Conservation (phyloP, 495 filamentous ascomycete genomes). For the Neurospora sp. region DNA sequence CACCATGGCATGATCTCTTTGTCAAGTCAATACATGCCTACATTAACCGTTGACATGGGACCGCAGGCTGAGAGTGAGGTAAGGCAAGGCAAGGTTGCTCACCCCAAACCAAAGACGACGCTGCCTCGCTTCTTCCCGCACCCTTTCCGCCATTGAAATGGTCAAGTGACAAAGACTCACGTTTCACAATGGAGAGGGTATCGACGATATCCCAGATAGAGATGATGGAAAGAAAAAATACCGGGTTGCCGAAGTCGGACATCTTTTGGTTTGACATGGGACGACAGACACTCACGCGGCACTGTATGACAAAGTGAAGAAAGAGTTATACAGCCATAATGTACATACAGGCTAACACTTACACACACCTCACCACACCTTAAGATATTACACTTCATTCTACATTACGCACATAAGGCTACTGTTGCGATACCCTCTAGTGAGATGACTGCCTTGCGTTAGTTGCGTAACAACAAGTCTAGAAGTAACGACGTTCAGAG, state of each 20-base stretch:
- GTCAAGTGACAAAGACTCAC: background rate
- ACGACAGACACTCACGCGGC: background rate
- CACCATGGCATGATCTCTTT: background rate
- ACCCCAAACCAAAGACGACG: background rate
- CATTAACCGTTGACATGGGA: background rate
- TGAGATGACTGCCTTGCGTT: background rate
- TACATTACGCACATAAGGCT: background rate
- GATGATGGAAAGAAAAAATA: background rate
- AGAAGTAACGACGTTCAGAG: background rate
- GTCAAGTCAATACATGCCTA: background rate
- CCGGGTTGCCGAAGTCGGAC: background rate
- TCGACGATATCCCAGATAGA: background rate
- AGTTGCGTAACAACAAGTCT: background rate
- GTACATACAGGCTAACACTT: background rate
- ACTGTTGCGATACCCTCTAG: background rate
- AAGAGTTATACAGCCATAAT: background rate
- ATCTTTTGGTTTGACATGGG: background rate
- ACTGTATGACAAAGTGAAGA: background rate
- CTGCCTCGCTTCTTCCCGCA: background rate
- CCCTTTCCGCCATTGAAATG: background rate
- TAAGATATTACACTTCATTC: background rate
- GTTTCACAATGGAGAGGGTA: background rate
- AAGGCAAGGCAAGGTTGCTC: background rate
- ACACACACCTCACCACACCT: background rate
- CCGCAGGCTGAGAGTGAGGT: background rate